Percentiles rank a stretch among this genome's conserved stretches.
Conservation (phyloP, 164 flowering plant genomes). For the Dillenia suffruticosa region DNA sequence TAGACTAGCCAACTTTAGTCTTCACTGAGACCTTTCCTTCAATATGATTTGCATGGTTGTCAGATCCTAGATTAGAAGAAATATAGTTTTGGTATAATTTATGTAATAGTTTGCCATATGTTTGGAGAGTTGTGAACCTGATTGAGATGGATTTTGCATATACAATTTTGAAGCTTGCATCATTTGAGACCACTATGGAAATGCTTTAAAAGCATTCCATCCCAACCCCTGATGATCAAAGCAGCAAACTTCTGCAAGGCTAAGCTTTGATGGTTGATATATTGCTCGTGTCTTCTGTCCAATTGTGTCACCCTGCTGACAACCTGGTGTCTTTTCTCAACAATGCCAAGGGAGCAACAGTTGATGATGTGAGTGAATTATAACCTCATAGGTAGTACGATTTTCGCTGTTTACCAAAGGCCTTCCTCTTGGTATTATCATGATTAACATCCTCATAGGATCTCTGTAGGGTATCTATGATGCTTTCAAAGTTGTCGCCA, state of each 20-base stretch:
- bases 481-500: slow-evolving; percentile 76
- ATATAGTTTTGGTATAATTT: not conserved
- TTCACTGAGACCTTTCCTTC: no score
- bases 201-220: slow-evolving; percentile 61
- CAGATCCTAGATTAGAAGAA: no score
- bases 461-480: slow-evolving; percentile 86
- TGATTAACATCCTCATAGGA: slow-evolving; percentile 89
- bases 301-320: slow-evolving; percentile 83
- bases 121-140: no score
- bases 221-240: slow-evolving; percentile 69
- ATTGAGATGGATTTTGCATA: slow-evolving; percentile 32
- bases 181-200: slow-evolving; percentile 84
- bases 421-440: slow-evolving; percentile 84
- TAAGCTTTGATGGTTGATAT: slow-evolving; percentile 87
- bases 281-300: slow-evolving; percentile 86
- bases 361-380: slow-evolving; percentile 66
- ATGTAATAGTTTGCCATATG: not conserved
- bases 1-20: no score
- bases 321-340: slow-evolving; percentile 90
- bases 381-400: not conserved
- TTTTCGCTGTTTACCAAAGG: slow-evolving; percentile 64
- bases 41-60: not conserved
- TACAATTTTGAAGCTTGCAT: slow-evolving; percentile 94
- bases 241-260: slow-evolving; percentile 65
- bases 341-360: slow-evolving; percentile 85